Base-by-base conservation (phyloP, 441 rosid species). In the Theobroma grandiflorum region DNA sequence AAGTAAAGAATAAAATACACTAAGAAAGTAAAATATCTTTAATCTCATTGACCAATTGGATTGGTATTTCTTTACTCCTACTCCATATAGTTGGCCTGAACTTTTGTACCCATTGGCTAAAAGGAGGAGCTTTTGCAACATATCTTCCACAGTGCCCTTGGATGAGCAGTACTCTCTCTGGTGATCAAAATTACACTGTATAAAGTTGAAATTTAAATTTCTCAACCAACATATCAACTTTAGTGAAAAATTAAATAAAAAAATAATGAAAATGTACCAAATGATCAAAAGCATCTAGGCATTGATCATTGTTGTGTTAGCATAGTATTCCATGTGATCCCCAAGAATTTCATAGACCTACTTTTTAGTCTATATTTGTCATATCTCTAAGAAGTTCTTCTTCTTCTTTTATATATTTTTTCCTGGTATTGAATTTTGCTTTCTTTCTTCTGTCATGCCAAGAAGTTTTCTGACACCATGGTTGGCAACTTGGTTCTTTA, bases 1-100 rank as follows among this genome's bases (percentile, higher is more conserved):
- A 78, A 78, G 58, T 53, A 64, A 79, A 63, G 74, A 74, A 79
- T 73, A 73, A 66, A 65, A 76, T 18, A 53, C 73, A 72, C 75
- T 49, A 61, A 80, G 26, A 74, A 80, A 76, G 76, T 33, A 64
- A 57, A 61, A 50, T 35, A 72, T 67, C 75, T 80, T 76, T 80
- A 69, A 58, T 83, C 22, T 57, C 49, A 68, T 69, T 62, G n/a
- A n/a, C 53, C 50, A 49, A 74, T 52, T 57, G 57, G 55, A 70
- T 43, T 69, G 76, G 73, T 66, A 40, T 66, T 65, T 80, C 79
- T 79, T 75, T 75, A 64, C 68, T 78, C 77, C 45, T 33, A 65
- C 76, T 73, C 79, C 73, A 26, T 26, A 26, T 26, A 33, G 53
- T 49, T 75, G 47, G 58, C 79, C 16, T 53, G 61, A 73, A 59